Percentiles rank a stretch among this genome's conserved stretches.
These are phyloP conservation scores for Ajuga reptans DNA, from an alignment of 305 asterid genomes.

Conservation along the genomic window DNA sequence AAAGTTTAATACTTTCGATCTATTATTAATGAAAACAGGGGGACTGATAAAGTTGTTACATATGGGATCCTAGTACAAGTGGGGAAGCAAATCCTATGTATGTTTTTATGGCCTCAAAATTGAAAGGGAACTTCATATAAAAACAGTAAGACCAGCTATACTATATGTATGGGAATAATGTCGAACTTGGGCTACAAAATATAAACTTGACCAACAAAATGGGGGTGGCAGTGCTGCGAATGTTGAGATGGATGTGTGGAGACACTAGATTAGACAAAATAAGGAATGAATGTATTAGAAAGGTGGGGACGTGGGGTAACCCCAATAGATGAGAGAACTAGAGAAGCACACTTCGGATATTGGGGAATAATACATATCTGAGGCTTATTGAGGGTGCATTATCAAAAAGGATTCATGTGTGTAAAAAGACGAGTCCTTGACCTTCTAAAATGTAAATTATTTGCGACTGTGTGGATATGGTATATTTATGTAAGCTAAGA, in stretches of 20 bases:
- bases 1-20: background rate
- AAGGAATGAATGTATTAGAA: too few relatives aligned
- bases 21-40: background rate
- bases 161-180: too few relatives aligned
- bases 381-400: background rate
- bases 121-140: too few relatives aligned
- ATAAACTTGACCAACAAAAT: too few relatives aligned
- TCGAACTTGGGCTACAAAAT: too few relatives aligned
- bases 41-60: background rate
- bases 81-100: too few relatives aligned
- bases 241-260: too few relatives aligned
- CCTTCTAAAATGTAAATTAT: conserved; percentile 12
- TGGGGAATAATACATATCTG: background rate
- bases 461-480: conserved; percentile 13
- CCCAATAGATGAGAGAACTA: background rate
- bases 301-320: background rate
- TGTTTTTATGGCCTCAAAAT: too few relatives aligned
- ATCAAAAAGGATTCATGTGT: background rate
- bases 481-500: background rate
- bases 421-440: background rate
- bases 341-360: background rate
- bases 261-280: too few relatives aligned
- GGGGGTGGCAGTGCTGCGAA: too few relatives aligned
- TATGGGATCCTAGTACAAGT: background rate
- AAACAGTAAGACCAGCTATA: too few relatives aligned